A percentile compares a stretch with the other conserved stretches of the same genome.
phyloP scores from a whole-genome alignment of 176 grass and related monocot genomes.

The Aegilops longissima region DNA sequence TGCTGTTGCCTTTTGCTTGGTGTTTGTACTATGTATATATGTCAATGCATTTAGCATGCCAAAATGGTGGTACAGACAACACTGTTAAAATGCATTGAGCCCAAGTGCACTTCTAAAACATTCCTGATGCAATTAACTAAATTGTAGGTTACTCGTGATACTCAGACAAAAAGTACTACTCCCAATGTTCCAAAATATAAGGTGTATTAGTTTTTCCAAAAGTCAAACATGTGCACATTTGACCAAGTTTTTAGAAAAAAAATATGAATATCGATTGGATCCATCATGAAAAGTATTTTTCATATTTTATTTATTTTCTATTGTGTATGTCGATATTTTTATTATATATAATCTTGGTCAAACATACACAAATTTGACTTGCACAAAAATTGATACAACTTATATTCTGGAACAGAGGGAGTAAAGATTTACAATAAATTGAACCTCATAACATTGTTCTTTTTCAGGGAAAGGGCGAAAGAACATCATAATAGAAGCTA shows the following conservation, averaged over 20 bases:
- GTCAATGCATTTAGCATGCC: neutral
- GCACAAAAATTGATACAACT: too few relatives aligned
- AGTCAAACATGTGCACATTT: too few relatives aligned
- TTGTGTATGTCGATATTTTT: too few relatives aligned
- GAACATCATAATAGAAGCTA: neutral
- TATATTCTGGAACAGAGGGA: too few relatives aligned
- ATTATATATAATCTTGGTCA: too few relatives aligned
- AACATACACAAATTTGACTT: too few relatives aligned
- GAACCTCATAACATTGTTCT: neutral
- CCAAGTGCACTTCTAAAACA: neutral
- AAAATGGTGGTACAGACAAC: neutral
- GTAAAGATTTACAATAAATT: neutral
- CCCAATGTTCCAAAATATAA: too few relatives aligned
- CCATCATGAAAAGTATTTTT: too few relatives aligned
- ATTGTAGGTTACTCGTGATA: neutral
- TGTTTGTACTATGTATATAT: neutral
- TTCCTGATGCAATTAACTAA: neutral
- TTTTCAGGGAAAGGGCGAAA: slow-evolving; percentile 11
- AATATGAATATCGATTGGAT: too few relatives aligned
- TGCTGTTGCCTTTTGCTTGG: neutral
- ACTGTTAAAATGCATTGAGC: neutral
- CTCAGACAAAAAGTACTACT: neutral
- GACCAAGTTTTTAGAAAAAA: too few relatives aligned
- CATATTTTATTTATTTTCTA: too few relatives aligned
- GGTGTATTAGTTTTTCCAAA: too few relatives aligned